Base-by-base conservation (phyloP, 1,139 yeast genomes). In the Debaryomyces singareniensis region DNA sequence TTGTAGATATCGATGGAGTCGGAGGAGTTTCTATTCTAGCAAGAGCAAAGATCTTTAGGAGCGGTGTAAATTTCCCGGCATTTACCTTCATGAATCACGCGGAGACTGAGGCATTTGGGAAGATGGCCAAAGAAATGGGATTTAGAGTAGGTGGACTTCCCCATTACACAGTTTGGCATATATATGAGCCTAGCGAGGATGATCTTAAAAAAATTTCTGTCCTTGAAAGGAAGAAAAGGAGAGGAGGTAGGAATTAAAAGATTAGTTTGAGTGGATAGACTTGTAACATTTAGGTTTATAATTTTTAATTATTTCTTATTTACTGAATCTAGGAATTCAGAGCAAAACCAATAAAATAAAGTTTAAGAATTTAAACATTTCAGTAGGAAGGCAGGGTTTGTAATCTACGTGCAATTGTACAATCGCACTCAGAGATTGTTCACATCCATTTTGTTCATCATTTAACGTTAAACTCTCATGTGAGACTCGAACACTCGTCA, bases 91-190 rank as follows among this genome's bases (percentile, higher is more conserved):
- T 78, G 52, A 85, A 84, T 49, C 96, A 86, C 52, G 95, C 95
- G 0, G 96, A 85, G 51, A 86, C 95, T 2, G 93, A 86, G 53
- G 95, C 93, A 0, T 85, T 85, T 57, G 96, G 95, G 29, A 85
- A 84, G 49, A 71, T 86, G 86, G 80, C 89, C 23, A 81, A 71
- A 44, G 64, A 68, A 33, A 82, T 85, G 82, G 93, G 93, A 3
- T 82, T 74, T 51, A 63, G 62, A 35, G 95, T 86, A 20, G 85
- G 86, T 30, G 96, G 96, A 0, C 67, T 85, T 43, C 95, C 95
- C 21, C 93, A 86, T 58, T 86, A 86, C 51, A 84, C 89, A 1
- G 70, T 86, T 26, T 85, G 95, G 95, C 89, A 80, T 53, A 79
- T 80, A 33, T 80, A 80, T 55, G 95, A 84, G 48, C 89, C 94